A percentile compares a stretch with the other conserved stretches of the same genome.
Evolutionary conservation across 2,329 filamentous ascomycete genomes (phyloP).

Genomic region (Amylocarpus encephaloides): DNA sequence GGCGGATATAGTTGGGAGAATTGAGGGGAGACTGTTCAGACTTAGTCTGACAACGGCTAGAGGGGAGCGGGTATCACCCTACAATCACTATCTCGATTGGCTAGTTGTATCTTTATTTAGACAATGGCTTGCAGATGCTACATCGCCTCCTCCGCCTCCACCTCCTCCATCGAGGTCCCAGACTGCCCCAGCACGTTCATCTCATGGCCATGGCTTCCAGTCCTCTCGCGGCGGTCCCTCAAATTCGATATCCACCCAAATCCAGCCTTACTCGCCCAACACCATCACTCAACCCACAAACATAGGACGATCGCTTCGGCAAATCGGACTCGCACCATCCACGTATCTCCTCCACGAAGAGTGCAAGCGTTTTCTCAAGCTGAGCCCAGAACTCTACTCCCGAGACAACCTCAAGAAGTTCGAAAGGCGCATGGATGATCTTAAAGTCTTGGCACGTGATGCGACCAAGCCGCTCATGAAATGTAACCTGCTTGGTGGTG

Average conservation of each 20-base stretch:
- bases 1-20: slow-evolving; percentile 70
- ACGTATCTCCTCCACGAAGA: slow-evolving; percentile 78
- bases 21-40: slow-evolving; percentile 78
- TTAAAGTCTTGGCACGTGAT: slow-evolving; percentile 78
- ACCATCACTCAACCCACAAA: slow-evolving; percentile 45
- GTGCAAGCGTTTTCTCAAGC: slow-evolving; percentile 82
- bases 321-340: slow-evolving; percentile 57
- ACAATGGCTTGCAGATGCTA: slow-evolving; percentile 90
- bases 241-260: slow-evolving; percentile 5
- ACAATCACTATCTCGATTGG: slow-evolving; percentile 82
- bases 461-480: slow-evolving; percentile 80
- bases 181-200: slow-evolving; percentile 16
- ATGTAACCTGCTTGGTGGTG: slow-evolving; percentile 76
- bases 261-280: slow-evolving; percentile 19
- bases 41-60: slow-evolving; percentile 67
- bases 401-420: slow-evolving; percentile 81
- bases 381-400: slow-evolving; percentile 74
- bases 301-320: slow-evolving; percentile 68
- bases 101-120: slow-evolving; percentile 80
- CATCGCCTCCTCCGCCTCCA: slow-evolving; percentile 59
- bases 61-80: slow-evolving; percentile 76
- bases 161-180: slow-evolving; percentile 35
- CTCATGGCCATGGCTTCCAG: slow-evolving; percentile 5
- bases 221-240: slow-evolving; percentile 18
- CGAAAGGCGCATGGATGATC: slow-evolving; percentile 80